These are phyloP conservation scores for Lachancea nothofagi DNA, from an alignment of 805 yeast species.

Conservation along the genomic window DNA sequence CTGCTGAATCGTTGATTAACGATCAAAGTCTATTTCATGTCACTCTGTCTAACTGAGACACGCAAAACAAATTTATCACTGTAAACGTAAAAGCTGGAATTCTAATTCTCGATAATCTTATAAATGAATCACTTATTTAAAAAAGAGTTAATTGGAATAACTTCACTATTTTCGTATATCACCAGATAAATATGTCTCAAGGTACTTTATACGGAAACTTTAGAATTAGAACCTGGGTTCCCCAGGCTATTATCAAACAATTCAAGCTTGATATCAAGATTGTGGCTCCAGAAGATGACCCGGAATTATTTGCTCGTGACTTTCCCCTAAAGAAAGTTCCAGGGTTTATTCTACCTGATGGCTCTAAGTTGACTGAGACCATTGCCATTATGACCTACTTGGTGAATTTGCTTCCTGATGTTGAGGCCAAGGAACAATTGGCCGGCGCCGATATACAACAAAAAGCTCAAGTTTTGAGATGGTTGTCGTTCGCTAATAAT, in stretches of 20 bases:
- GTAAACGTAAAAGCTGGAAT: too few relatives aligned
- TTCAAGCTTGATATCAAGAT: constrained; percentile 55
- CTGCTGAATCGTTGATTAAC: too few relatives aligned
- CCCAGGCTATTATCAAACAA: constrained; percentile 51
- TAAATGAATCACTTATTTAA: too few relatives aligned
- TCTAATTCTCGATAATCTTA: too few relatives aligned
- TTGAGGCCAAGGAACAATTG: constrained; percentile 38
- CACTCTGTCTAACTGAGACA: too few relatives aligned
- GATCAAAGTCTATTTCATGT: too few relatives aligned
- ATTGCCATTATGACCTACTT: constrained; percentile 58
- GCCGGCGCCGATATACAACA: constrained; percentile 43
- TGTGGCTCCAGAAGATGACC: constrained; percentile 28
- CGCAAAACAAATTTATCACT: too few relatives aligned
- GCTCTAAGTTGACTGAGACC: constrained; percentile 64
- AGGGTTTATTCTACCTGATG: constrained; percentile 64
- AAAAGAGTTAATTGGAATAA: too few relatives aligned
- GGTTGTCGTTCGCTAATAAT: constrained; percentile 71
- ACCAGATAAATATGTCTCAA: constrained; percentile 61
- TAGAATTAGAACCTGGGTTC: constrained; percentile 37
- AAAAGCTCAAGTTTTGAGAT: constrained; percentile 47
- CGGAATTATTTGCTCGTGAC: constrained; percentile 39
- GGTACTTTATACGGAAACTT: constrained; percentile 54
- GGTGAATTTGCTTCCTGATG: constrained; percentile 33
- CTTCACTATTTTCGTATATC: too few relatives aligned
- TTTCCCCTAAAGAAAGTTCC: constrained; percentile 69